A percentile compares a stretch with the other conserved stretches of the same genome.
These are phyloP conservation scores for Chytriomyces hyalinus DNA, from an alignment of 192 early-diverging fungal genomes.

Conservation along the genomic window DNA sequence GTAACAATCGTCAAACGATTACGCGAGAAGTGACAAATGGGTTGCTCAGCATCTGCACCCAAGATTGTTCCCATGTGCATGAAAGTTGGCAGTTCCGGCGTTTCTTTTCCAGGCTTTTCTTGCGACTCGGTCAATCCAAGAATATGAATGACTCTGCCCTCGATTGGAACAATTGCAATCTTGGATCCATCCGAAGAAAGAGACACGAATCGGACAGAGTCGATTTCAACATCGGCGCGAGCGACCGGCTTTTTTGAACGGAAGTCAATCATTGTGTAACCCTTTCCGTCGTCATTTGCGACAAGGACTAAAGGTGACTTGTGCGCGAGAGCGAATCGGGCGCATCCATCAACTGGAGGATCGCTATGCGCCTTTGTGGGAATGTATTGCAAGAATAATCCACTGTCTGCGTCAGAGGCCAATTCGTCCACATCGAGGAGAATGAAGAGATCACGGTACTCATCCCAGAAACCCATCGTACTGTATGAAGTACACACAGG, in stretches of 20 bases:
- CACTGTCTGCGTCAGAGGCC: slow-evolving; percentile 34
- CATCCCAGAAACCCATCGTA: slow-evolving; percentile 43
- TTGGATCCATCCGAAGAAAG: slow-evolving; percentile 32
- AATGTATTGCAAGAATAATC: slow-evolving; percentile 42
- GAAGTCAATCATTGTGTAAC: slow-evolving; percentile 38
- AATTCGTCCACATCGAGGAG: slow-evolving; percentile 41
- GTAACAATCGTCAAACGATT: slow-evolving; percentile 33
- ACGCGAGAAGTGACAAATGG: slow-evolving; percentile 29
- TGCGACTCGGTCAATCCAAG: slow-evolving; percentile 19
- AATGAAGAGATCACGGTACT: slow-evolving; percentile 37
- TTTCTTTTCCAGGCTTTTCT: background rate
- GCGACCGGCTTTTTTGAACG: slow-evolving; percentile 35
- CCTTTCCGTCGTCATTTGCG: slow-evolving; percentile 35
- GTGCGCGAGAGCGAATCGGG: slow-evolving; percentile 37
- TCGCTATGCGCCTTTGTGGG: slow-evolving; percentile 31
- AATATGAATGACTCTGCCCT: slow-evolving; percentile 38
- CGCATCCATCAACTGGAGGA: slow-evolving; percentile 36
- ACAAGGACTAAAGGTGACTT: slow-evolving; percentile 31
- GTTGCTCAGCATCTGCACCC: slow-evolving; percentile 31
- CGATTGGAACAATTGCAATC: slow-evolving; percentile 33
- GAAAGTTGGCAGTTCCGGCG: slow-evolving; percentile 1
- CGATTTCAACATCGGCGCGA: slow-evolving; percentile 27
- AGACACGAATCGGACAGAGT: slow-evolving; percentile 33
- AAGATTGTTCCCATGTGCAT: slow-evolving; percentile 35
- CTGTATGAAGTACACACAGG: slow-evolving; percentile 28